Percentiles rank a stretch among this genome's conserved stretches.
Conservation (phyloP, 495 filamentous ascomycete genomes). For the Zalerion maritima region DNA sequence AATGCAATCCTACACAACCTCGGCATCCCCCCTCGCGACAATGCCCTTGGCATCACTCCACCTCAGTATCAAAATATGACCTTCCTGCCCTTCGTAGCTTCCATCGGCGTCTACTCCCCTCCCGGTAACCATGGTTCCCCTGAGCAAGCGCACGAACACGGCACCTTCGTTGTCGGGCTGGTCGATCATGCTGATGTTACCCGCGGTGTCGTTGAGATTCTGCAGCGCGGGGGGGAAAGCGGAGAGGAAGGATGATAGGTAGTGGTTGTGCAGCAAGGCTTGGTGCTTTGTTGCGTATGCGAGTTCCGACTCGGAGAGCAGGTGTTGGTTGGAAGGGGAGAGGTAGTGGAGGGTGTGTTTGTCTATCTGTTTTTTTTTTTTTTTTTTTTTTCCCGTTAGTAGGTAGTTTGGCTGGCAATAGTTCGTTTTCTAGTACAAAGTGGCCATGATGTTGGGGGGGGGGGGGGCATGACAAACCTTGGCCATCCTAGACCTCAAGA, state of each 20-base stretch:
- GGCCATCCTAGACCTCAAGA: conserved; percentile 67
- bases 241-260: conserved; percentile 61
- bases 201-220: conserved; percentile 76
- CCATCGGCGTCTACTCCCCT: conserved; percentile 44
- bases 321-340: conserved; percentile 25
- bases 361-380: conserved; percentile 44
- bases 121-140: conserved; percentile 38
- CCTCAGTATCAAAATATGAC: conserved; percentile 74
- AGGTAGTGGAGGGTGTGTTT: conserved; percentile 49
- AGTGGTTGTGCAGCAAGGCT: conserved; percentile 66
- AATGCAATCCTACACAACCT: conserved; percentile 50
- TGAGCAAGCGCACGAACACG: conserved; percentile 70
- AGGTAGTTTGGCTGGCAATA: conserved; percentile 29
- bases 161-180: conserved; percentile 64
- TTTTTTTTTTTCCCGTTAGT: too few species aligned
- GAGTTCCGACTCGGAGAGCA: conserved; percentile 59
- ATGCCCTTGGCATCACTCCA: conserved; percentile 68
- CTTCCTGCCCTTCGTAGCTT: conserved; percentile 48
- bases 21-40: conserved; percentile 60
- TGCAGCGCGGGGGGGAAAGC: conserved; percentile 64
- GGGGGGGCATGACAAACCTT: conserved; percentile 36
- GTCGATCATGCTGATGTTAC: conserved; percentile 84
- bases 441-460: conserved; percentile 1
- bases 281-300: conserved; percentile 73
- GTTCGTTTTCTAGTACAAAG: conserved; percentile 17